Percentiles rank a stretch among this genome's conserved stretches.
Conservation (phyloP, 2,329 filamentous ascomycete species). For the Fusarium acutatum region DNA sequence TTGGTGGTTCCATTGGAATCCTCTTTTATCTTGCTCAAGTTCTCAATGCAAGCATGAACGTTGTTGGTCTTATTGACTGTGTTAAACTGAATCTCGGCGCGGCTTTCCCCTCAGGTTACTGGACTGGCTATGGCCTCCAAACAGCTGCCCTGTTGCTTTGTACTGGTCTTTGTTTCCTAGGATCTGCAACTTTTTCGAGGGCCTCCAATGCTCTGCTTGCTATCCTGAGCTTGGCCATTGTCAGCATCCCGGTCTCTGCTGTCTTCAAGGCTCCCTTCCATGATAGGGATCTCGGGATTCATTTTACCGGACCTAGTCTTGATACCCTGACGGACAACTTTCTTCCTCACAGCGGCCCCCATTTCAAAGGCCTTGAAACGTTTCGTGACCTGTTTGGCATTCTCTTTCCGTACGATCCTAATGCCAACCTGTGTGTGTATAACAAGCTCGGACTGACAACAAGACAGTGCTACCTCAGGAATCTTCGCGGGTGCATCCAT, state of each 20-base stretch:
- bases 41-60: conserved; percentile 86
- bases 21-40: conserved; percentile 92
- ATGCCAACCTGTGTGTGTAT: not conserved
- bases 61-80: conserved; percentile 86
- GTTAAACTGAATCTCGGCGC: conserved; percentile 77
- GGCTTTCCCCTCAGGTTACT: conserved; percentile 74
- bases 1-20: conserved; percentile 86
- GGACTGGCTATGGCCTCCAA: conserved; percentile 79
- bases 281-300: conserved; percentile 67
- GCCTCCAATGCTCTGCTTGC: conserved; percentile 80
- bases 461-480: conserved; percentile 57
- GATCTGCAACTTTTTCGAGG: conserved; percentile 80
- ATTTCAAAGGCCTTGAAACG: conserved; percentile 70
- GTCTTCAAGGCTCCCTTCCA: conserved; percentile 73
- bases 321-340: conserved; percentile 79
- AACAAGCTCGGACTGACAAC: not conserved
- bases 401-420: conserved; percentile 69
- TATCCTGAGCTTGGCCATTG: conserved; percentile 75
- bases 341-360: conserved; percentile 72
- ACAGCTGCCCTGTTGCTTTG: conserved; percentile 76
- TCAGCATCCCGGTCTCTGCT: conserved; percentile 85
- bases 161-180: conserved; percentile 79
- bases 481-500: conserved; percentile 82
- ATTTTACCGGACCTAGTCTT: conserved; percentile 80
- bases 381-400: conserved; percentile 89